phyloP scores from a whole-genome alignment of 257 asterid genomes.

The Linderniella brevidens region DNA sequence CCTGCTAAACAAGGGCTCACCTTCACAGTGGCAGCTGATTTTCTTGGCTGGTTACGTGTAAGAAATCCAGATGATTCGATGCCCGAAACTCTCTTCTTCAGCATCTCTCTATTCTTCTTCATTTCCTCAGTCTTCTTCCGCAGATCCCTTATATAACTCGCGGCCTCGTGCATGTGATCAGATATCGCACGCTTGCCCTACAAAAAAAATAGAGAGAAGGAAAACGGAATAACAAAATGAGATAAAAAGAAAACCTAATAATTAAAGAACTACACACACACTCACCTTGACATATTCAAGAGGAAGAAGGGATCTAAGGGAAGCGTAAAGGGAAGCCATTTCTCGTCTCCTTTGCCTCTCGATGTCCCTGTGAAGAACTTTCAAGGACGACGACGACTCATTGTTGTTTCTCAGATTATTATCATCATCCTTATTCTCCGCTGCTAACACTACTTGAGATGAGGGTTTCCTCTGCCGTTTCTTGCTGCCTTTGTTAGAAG shows the following conservation, averaged over 20 bases:
- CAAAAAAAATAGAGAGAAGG: background rate
- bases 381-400: too few relatives aligned
- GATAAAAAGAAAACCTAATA: background rate
- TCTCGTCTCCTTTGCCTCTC: constrained; percentile 55
- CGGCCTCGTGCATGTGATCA: constrained; percentile 33
- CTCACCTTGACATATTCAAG: constrained; percentile 33
- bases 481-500: too few relatives aligned
- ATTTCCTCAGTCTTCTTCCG: constrained; percentile 24
- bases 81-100: constrained; percentile 12
- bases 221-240: background rate
- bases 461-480: too few relatives aligned
- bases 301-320: constrained; percentile 40
- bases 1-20: constrained; percentile 21
- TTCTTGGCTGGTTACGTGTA: background rate
- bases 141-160: constrained; percentile 24
- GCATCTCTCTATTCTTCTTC: constrained; percentile 16
- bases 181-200: constrained; percentile 43
- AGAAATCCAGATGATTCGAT: background rate
- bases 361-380: constrained; percentile 28
- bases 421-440: too few relatives aligned
- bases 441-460: too few relatives aligned
- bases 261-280: too few relatives aligned
- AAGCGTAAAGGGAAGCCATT: constrained; percentile 32
- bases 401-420: too few relatives aligned
- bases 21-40: constrained; percentile 6